These are phyloP conservation scores for Fonsecaea erecta DNA, from an alignment of 2,329 filamentous ascomycete genomes.

Conservation along the genomic window DNA sequence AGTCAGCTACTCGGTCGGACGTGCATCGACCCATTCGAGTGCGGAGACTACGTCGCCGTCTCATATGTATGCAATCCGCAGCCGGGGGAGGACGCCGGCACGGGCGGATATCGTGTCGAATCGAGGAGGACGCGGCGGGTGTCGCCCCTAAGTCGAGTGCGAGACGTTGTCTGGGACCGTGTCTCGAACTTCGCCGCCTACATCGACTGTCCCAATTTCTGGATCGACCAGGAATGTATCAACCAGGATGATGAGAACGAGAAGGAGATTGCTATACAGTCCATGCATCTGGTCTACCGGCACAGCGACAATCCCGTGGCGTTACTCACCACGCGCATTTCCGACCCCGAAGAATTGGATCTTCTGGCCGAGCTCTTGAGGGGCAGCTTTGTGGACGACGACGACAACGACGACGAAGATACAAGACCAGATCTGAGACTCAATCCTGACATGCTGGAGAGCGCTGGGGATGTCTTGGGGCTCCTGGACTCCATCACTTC, in stretches of 20 bases:
- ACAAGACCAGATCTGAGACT: background rate
- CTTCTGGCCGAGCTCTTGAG: slow-evolving; percentile 1
- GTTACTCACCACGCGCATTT: background rate
- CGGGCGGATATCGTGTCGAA: background rate
- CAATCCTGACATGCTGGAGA: background rate
- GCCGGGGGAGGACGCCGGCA: background rate
- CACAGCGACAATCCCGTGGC: slow-evolving; percentile 8
- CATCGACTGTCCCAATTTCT: background rate
- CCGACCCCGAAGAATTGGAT: background rate
- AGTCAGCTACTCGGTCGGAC: background rate
- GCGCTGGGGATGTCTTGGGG: background rate
- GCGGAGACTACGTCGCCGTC: background rate
- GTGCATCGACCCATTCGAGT: background rate
- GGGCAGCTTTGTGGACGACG: background rate
- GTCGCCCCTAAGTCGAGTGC: background rate
- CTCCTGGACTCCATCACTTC: slow-evolving; percentile 5
- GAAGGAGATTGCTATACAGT: slow-evolving; percentile 13
- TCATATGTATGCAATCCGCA: background rate
- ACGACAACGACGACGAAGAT: background rate
- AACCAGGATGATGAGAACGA: slow-evolving; percentile 11
- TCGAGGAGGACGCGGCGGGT: background rate
- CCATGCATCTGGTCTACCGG: slow-evolving; percentile 13
- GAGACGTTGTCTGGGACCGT: background rate
- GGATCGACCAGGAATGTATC: slow-evolving; percentile 17
- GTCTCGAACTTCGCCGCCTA: background rate